Evolutionary conservation across 1,284 basidiomycete genomes (phyloP), one percentile per base, ranked within the genome.

Genomic region (Apiotrichum mycotoxinovorans): DNA sequence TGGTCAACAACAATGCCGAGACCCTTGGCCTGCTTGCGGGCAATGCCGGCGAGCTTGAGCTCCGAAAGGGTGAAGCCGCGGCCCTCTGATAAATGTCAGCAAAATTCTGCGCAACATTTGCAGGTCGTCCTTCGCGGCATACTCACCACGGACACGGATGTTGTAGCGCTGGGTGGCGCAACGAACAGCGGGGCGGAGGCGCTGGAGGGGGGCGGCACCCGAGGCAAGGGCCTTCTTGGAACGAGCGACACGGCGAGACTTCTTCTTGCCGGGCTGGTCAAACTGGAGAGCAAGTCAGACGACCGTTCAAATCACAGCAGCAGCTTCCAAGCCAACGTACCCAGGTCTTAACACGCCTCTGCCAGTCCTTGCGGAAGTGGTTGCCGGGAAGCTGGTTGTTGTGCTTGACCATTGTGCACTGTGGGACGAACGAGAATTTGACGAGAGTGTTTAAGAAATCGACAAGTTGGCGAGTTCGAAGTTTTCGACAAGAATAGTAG

Each of bases 321-420:
- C 35, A 35, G 26, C 40, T 17, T 30, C 17, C 41, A 25, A 17
- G 10, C 42, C 23, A 37, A 69, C 65, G 56, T 57, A 72, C 66
- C 69, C 72, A 74, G 62, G 73, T 74, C 67, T 69, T 71, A 60
- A 73, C 72, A 61, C 72, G 71, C 55, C 68, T 66, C 71, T 80
- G 78, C 92, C 92, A 96, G 80, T 96, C 92, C 87, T 98, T 98
- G 82, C 87, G 91, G 87, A 97, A 97, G 79, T 97, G 94, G 82
- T 94, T 94, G 76, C 82, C 83, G 80, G 85, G 91, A 79, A 93
- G 89, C 81, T 90, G 89, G 70, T 73, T 65, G 63, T 65, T 65
- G 61, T 65, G 62, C 60, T 62, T 63, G 54, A 62, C 63, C 63
- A 65, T 65, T 52, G 54, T 52, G 37, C 46, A 54, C 56, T 54